Percentiles rank a stretch among this genome's conserved stretches.
phyloP scores from a whole-genome alignment of 75 land plant species.

The Pinus taeda region DNA sequence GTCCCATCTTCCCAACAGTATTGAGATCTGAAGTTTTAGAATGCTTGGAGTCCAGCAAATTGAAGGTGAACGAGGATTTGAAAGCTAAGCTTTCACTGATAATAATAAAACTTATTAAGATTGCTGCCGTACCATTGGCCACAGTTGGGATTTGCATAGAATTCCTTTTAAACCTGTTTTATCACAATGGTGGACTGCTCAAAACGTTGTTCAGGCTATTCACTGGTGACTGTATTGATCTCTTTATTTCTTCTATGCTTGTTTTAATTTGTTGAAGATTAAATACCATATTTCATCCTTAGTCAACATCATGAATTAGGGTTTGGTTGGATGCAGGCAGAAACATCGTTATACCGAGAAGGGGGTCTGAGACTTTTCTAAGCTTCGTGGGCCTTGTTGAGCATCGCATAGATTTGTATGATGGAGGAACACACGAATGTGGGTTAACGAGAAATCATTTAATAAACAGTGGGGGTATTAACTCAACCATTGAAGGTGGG shows the following conservation, averaged over 20 bases:
- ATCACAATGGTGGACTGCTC: background rate
- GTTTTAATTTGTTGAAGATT: background rate
- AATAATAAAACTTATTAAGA: background rate
- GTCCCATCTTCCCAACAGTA: too few species aligned
- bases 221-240: slow-evolving; percentile 18
- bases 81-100: background rate
- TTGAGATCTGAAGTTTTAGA: too few species aligned
- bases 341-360: background rate
- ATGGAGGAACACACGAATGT: background rate
- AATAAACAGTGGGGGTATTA: background rate
- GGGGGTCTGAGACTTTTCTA: background rate
- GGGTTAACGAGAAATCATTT: too few species aligned
- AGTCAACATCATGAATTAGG: background rate
- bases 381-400: background rate
- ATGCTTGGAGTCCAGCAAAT: too few species aligned
- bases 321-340: background rate
- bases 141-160: background rate
- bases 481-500: background rate
- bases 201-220: slow-evolving; percentile 22
- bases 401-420: background rate
- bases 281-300: background rate
- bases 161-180: background rate
- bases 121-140: background rate
- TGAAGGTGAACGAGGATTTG: slow-evolving; percentile 11
- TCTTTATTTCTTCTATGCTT: background rate